phyloP scores from a whole-genome alignment of 2,329 filamentous ascomycete genomes.

The Colletotrichum chlorophyti region DNA sequence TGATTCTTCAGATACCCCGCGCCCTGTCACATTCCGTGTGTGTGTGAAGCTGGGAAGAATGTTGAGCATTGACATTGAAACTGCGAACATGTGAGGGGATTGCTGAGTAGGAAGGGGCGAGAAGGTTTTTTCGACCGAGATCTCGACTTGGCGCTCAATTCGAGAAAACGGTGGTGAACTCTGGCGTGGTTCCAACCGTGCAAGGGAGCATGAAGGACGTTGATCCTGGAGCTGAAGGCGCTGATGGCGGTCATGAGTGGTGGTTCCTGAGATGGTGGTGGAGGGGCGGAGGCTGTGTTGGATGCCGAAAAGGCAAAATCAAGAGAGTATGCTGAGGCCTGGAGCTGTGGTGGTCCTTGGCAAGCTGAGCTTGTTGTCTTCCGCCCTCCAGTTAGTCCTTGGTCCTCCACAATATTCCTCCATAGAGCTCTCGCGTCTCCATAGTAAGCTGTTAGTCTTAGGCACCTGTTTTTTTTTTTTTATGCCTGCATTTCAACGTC shows the following conservation, averaged over 20 bases:
- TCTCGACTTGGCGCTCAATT: not conserved
- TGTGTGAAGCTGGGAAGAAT: too few species aligned
- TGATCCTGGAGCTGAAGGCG: constrained; percentile 1
- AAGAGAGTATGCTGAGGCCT: not conserved
- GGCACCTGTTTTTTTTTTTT: not conserved
- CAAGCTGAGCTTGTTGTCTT: not conserved
- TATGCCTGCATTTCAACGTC: too few species aligned
- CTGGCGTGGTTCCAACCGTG: not conserved
- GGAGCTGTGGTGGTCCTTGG: not conserved
- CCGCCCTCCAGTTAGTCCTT: too few species aligned
- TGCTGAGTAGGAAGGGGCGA: not conserved
- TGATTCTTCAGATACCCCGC: too few species aligned
- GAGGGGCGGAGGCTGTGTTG: not conserved
- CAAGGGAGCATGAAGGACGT: not conserved
- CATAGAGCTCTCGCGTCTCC: not conserved
- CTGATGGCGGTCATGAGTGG: not conserved
- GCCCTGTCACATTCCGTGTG: too few species aligned
- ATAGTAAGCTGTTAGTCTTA: not conserved
- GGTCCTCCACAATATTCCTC: too few species aligned
- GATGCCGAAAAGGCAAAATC: not conserved
- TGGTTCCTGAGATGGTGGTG: not conserved
- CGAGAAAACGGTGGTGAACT: not conserved
- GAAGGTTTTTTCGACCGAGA: not conserved
- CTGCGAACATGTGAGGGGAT: not conserved
- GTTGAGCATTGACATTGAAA: not conserved